Conservation (phyloP, 352 stramenopile species). For the Halophytophthora polymorphica region DNA sequence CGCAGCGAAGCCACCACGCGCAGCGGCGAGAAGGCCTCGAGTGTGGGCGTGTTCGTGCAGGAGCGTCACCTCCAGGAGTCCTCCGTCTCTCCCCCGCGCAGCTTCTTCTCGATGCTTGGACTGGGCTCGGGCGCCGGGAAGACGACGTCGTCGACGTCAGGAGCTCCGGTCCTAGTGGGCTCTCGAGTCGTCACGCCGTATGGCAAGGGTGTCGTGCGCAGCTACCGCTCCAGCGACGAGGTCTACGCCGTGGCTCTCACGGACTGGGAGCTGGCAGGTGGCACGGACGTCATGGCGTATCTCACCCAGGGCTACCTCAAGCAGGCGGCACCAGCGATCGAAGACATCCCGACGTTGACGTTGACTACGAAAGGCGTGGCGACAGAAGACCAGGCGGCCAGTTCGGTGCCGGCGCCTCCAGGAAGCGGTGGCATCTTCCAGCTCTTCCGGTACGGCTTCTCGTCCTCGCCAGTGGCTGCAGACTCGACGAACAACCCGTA, state of each 20-base stretch:
- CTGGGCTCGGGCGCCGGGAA: slow-evolving; percentile 27
- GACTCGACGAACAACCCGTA: slow-evolving; percentile 24
- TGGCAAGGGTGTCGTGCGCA: slow-evolving; percentile 52
- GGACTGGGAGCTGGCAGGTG: slow-evolving; percentile 41
- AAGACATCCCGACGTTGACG: slow-evolving; percentile 37
- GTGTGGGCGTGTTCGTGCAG: slow-evolving; percentile 45
- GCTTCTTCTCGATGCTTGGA: slow-evolving; percentile 69
- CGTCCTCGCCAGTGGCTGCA: slow-evolving; percentile 13
- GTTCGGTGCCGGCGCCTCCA: slow-evolving; percentile 11
- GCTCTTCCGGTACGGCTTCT: slow-evolving; percentile 58
- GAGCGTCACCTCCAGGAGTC: slow-evolving; percentile 48
- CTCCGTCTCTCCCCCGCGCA: slow-evolving; percentile 51
- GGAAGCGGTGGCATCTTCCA: slow-evolving; percentile 67
- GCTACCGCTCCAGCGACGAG: slow-evolving; percentile 37
- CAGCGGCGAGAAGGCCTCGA: slow-evolving; percentile 14
- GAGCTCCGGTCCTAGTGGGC: slow-evolving; percentile 20
- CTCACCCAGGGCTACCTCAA: slow-evolving; percentile 45
- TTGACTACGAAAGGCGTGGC: slow-evolving; percentile 19
- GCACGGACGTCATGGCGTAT: slow-evolving; percentile 46
- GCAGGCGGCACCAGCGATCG: slow-evolving; percentile 17
- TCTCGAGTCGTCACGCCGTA: slow-evolving; percentile 54
- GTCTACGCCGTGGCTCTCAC: slow-evolving; percentile 52
- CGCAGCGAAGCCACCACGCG: slow-evolving; percentile 32
- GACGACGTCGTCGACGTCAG: slow-evolving; percentile 3
- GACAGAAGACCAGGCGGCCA: background rate